Evolutionary conservation across 78 protist species (phyloP).

Genomic region (Chrysochromulina tobinii): DNA sequence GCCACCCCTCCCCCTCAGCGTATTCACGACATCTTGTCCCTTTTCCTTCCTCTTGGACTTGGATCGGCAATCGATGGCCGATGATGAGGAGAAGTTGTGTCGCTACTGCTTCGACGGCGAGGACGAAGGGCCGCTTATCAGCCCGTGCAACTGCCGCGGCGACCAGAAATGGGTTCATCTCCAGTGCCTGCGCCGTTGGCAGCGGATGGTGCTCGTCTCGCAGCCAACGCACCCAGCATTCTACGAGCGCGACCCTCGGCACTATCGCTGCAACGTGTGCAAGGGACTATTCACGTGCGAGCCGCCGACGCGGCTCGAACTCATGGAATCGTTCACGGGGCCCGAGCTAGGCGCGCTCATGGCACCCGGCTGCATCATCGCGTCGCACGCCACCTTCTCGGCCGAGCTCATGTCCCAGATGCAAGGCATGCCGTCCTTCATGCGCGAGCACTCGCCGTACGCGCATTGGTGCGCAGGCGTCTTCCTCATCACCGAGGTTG

Average conservation of each 20-base stretch:
- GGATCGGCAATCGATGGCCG: not conserved
- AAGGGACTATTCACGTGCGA: not conserved
- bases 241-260: not conserved
- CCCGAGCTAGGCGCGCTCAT: slow-evolving; percentile 17
- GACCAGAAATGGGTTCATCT: slow-evolving; percentile 18
- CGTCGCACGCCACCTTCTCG: not conserved
- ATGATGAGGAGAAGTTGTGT: not conserved
- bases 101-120: slow-evolving; percentile 19
- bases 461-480: slow-evolving; percentile 17
- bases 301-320: slow-evolving; percentile 30
- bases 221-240: slow-evolving; percentile 28
- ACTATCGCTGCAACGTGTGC: slow-evolving; percentile 14
- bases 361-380: not conserved
- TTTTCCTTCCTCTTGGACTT: no score
- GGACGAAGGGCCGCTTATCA: not conserved
- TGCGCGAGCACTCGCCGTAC: not conserved
- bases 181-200: not conserved
- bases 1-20: no score
- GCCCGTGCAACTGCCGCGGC: not conserved
- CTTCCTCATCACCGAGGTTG: not conserved
- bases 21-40: no score
- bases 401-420: not conserved
- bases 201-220: slow-evolving; percentile 20
- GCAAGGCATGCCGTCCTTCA: not conserved
- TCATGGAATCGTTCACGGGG: slow-evolving; percentile 23